phyloP scores from a whole-genome alignment of 331 rosid genomes.

The Quercus phellos region DNA sequence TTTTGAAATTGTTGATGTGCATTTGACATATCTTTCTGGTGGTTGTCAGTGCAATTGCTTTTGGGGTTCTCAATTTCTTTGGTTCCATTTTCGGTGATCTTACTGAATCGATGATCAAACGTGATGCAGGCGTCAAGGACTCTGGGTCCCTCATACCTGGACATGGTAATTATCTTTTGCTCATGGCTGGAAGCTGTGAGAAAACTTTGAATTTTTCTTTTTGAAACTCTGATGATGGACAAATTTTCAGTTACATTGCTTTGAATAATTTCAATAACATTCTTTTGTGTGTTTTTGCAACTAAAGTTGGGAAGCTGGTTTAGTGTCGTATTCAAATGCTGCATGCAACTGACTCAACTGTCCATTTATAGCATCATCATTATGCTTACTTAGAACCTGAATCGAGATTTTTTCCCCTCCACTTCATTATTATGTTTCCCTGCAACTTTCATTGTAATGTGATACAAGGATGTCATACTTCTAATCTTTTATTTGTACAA shows the following conservation, averaged over 20 bases:
- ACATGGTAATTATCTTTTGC: conserved; percentile 63
- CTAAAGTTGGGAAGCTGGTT: not conserved
- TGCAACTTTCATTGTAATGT: not conserved
- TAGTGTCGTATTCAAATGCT: not conserved
- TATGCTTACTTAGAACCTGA: not conserved
- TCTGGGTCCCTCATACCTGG: conserved; percentile 95
- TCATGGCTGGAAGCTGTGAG: conserved; percentile 1
- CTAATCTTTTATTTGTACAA: not conserved
- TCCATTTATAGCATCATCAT: not conserved
- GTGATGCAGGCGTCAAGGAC: conserved; percentile 94
- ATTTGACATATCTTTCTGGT: not conserved
- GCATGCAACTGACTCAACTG: not conserved
- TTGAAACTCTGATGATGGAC: not conserved
- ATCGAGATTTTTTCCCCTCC: not conserved
- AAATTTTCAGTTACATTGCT: not conserved
- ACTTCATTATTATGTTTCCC: not conserved
- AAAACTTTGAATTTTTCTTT: not conserved
- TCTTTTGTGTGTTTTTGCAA: not conserved
- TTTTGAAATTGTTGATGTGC: not conserved
- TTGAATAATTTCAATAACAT: not conserved
- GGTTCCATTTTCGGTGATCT: conserved; percentile 92
- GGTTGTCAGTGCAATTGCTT: conserved; percentile 62
- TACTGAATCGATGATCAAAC: conserved; percentile 96
- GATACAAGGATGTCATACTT: not conserved
- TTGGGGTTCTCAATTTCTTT: conserved; percentile 75